A percentile compares a stretch with the other conserved stretches of the same genome.
Evolutionary conservation across 345 rosid genomes (phyloP).

Genomic region (Hibiscus trionum): DNA sequence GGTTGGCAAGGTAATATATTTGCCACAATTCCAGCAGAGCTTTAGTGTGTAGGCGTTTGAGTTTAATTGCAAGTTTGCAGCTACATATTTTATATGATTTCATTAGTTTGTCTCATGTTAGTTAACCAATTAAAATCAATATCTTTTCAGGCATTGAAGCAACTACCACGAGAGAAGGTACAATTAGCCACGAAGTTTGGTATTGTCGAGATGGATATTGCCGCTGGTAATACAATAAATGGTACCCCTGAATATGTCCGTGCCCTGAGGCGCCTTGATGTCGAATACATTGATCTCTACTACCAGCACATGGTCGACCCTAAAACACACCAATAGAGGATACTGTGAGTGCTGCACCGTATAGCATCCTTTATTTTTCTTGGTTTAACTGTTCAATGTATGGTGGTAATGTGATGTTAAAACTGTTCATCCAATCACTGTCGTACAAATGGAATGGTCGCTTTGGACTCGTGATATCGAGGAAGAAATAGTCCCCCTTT

Average conservation of each 20-base stretch:
- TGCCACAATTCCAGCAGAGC: no score
- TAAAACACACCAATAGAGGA: no score
- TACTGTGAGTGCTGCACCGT: no score
- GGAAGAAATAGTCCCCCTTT: not conserved
- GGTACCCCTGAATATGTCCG: conserved; percentile 26
- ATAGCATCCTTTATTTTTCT: no score
- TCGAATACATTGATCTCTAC: conserved; percentile 31
- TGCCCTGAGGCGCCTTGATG: conserved; percentile 20
- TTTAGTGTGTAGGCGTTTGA: no score
- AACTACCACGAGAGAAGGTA: conserved; percentile 25
- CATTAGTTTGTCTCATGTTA: no score
- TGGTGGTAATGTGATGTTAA: not conserved
- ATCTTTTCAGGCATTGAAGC: conserved; percentile 25
- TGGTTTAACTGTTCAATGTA: no score
- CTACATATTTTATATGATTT: no score
- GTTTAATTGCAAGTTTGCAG: not conserved
- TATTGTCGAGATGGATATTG: not conserved
- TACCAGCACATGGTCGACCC: no score
- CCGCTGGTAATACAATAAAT: not conserved
- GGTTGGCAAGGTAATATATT: conserved; percentile 25
- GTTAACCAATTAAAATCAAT: not conserved
- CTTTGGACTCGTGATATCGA: no score
- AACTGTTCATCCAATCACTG: no score
- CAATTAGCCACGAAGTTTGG: conserved; percentile 38
- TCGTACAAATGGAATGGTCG: no score